Percentiles rank a stretch among this genome's conserved stretches.
Conservation (phyloP, 768 basidiomycete genomes). For the Psilocybe sp. region DNA sequence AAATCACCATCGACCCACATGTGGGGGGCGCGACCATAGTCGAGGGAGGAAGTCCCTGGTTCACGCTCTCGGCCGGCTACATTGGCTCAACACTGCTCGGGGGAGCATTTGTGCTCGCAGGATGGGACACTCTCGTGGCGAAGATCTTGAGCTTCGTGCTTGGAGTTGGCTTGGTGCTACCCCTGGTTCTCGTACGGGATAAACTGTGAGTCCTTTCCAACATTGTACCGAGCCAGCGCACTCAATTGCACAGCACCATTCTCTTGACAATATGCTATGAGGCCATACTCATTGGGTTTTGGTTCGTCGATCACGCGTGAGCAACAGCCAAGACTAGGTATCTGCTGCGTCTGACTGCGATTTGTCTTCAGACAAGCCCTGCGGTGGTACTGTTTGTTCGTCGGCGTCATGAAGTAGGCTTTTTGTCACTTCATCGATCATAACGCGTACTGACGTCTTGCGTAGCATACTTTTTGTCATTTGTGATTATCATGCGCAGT, state of each 20-base stretch:
- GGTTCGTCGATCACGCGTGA: slow-evolving; percentile 93
- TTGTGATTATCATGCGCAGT: slow-evolving; percentile 47
- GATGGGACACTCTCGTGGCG: slow-evolving; percentile 86
- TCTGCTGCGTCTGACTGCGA: background rate
- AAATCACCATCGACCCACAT: slow-evolving; percentile 83
- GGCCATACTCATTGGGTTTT: slow-evolving; percentile 85
- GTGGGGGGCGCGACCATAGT: slow-evolving; percentile 75
- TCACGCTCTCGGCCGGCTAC: slow-evolving; percentile 79
- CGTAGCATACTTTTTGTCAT: slow-evolving; percentile 80
- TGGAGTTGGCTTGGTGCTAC: slow-evolving; percentile 82
- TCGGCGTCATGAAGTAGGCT: slow-evolving; percentile 82
- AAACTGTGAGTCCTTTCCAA: slow-evolving; percentile 64
- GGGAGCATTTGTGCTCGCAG: slow-evolving; percentile 78
- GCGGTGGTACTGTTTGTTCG: slow-evolving; percentile 79
- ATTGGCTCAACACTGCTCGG: slow-evolving; percentile 81
- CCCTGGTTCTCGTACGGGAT: slow-evolving; percentile 82
- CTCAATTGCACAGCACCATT: slow-evolving; percentile 62
- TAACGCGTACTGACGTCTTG: slow-evolving; percentile 1
- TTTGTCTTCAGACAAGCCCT: slow-evolving; percentile 58
- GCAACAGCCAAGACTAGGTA: slow-evolving; percentile 22
- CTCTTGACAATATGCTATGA: slow-evolving; percentile 80
- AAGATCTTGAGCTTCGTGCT: slow-evolving; percentile 92
- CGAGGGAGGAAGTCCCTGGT: slow-evolving; percentile 69
- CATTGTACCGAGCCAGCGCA: background rate
- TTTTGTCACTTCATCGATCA: background rate